A percentile compares a stretch with the other conserved stretches of the same genome.
These are phyloP conservation scores for Cordyceps tenuipes DNA, from an alignment of 2,329 filamentous ascomycete species.

Conservation along the genomic window DNA sequence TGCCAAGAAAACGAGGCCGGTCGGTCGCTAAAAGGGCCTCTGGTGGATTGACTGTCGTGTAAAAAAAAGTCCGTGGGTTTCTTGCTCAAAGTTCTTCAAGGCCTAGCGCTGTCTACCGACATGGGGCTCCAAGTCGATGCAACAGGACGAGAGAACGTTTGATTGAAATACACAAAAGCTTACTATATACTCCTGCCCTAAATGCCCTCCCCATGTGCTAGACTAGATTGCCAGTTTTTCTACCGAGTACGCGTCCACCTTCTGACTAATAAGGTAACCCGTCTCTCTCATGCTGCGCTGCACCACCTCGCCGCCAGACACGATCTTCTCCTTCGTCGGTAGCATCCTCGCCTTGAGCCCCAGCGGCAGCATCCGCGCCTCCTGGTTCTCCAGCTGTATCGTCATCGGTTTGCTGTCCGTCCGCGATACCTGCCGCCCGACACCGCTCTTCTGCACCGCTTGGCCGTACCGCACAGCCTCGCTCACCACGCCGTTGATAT, in stretches of 20 bases:
- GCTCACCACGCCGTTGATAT: conserved; percentile 54
- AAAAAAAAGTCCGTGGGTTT: background rate
- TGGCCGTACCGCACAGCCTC: conserved; percentile 58
- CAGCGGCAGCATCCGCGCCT: conserved; percentile 55
- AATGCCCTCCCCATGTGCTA: background rate
- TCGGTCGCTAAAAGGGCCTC: too few species aligned
- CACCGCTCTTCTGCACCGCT: conserved; percentile 26
- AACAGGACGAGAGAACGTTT: background rate
- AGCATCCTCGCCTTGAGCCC: conserved; percentile 55
- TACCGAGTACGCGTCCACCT: conserved; percentile 73
- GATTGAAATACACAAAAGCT: background rate
- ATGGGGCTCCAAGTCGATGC: background rate
- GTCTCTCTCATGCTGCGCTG: conserved; percentile 64
- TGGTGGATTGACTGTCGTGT: background rate
- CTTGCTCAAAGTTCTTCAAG: background rate
- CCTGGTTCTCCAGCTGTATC: conserved; percentile 32
- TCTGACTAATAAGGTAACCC: conserved; percentile 68
- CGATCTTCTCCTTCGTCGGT: conserved; percentile 49
- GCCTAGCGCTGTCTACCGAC: background rate
- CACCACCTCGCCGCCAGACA: conserved; percentile 61
- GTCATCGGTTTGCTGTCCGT: conserved; percentile 36
- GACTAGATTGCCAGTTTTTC: conserved; percentile 63
- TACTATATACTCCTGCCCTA: background rate
- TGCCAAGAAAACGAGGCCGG: too few species aligned
- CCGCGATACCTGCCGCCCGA: conserved; percentile 19